Base-by-base conservation (phyloP, 257 asterid genomes). In the Linaria vulgaris region DNA sequence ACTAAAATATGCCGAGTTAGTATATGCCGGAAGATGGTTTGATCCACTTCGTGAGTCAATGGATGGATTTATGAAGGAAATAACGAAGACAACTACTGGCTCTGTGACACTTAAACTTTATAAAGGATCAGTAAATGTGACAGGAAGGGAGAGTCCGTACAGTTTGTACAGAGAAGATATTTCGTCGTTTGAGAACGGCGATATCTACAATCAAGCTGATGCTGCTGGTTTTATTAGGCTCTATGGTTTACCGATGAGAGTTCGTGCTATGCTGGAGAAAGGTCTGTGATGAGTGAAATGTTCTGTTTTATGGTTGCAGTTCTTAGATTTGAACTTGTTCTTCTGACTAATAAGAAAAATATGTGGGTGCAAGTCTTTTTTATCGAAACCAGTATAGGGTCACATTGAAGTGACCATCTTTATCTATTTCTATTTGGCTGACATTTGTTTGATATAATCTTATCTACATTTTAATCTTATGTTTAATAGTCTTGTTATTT, bases 221-320 rank as follows among this genome's bases (percentile, higher is more conserved):
- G 96, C 97, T 21, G 98, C 96, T 21, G 97, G 98, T n/a, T 91
- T 91, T 71, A 91, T 91, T 4, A 74, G 87, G 48, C 94, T 91
- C 15, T 91, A 84, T 25, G 97, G 98, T 15, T 74, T 91, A 71
- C 98, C 96, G 11, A 88, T 76, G 86, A 78, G 96, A 80, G 96
- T 91, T 39, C 71, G 94, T 23, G 89, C 94, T 10, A 85, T 85
- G 94, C 94, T 70, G 12, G 69, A 70, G 59, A 85, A 82, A 61
- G 94, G 97, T 37, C 76, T 84, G 48, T 86, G 76, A 79, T 50
- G 41, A 34, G 41, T 34, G 41, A 34, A 34, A 34, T 34, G 9
- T 34, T 34, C 1, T 4, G 41, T 4, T 34, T 34, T 3, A 11
- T 34, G 41, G 41, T 7, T 34, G 10, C 41, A 8, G 41, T 34